Base-by-base conservation (phyloP, 1,284 basidiomycete genomes). In the Heterobasidion irregulare region DNA sequence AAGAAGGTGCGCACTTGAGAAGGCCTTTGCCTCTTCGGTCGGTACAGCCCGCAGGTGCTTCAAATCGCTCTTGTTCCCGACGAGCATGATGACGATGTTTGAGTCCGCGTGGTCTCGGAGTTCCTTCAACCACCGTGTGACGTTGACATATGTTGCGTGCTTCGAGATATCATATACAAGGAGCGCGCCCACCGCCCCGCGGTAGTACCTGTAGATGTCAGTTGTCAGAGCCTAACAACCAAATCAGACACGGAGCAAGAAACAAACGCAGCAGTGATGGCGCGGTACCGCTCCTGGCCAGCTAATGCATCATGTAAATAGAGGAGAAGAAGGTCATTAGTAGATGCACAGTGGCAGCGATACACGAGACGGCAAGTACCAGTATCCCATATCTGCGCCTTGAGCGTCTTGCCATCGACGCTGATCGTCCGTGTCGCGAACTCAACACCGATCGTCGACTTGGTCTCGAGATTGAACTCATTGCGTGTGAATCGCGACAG, bases 331-430 rank as follows among this genome's bases (percentile, higher is more conserved):
- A 35, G 45, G 49, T 38, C 18, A 43, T 54, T 32, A 47, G 32
- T 44, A 35, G 45, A 13, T 41, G 12, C 10, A 52, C 35, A 43
- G 51, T 16, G n/a, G 52, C 46, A 55, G 44, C 50, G 53, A 6
- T n/a, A 41, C 53, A 19, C 16, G 15, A 53, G 16, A 33, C 33
- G 15, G 16, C 50, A 72, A 79, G 61, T 58, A 92, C 91, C 92
- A 65, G 94, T 98, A 75, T 99, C 97, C 96, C 96, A 99, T 65
- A 99, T 98, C 75, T 99, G 96, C 34, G 96, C 96, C 76, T 99
- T 99, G 65, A 99, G 83, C 6, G 89, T 97, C 85, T 99, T 99
- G 47, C 86, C 84, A 71, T 98, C 96, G 15, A 98, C 92, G 61
- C 83, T 89, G 71, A 96, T 94, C 51, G 93, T 94, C 66, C 97